Evolutionary conservation across 352 stramenopile genomes (phyloP), one percentile per base, ranked within the genome.

Genomic region (Phytophthora vignae): DNA sequence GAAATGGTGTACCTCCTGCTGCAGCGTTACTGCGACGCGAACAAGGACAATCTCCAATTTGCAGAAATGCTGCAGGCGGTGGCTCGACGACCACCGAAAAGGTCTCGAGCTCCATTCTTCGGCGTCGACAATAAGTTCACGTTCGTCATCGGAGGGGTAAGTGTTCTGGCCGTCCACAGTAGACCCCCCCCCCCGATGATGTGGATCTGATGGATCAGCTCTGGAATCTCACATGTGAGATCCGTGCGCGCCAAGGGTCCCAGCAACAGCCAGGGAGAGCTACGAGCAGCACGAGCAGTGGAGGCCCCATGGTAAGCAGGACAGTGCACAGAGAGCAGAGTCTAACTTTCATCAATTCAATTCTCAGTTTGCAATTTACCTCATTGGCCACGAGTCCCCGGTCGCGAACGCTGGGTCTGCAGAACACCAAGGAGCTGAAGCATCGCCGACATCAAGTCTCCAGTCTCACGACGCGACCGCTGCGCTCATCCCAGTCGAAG

Each of bases 401-500:
- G 7, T 48, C 40, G 40, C 40, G 40, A 48, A 48, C 40, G 40
- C 40, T 5, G 40, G 40, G 17, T 7, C 17, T n/a, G 29, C 40
- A 48, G 40, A 48, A 48, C 40, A 48, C n/a, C 14, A 1, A 50
- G 44, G 15, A 50, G n/a, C 15, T 22, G 7, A 2, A 50, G 14
- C n/a, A 50, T 50, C 44, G 44, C 17, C n/a, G 44, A 22, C 44
- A 50, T 22, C 44, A 50, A 22, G 22, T 57, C 19, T 74, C 60
- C 3, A 66, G 10, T 19, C 55, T 12, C 46, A 38, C 21, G 1
- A 74, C 67, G 1, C 55, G 61, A 21, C 55, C 44, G 7, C 10
- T 52, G 19, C 29, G 11, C 1, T 25, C 12, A 10, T 70, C 67
- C 67, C 61, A 74, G 67, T 66, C 44, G 11, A 74, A 74, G 11